phyloP scores from a whole-genome alignment of 768 basidiomycete genomes.

The Boletus tomentosulus region DNA sequence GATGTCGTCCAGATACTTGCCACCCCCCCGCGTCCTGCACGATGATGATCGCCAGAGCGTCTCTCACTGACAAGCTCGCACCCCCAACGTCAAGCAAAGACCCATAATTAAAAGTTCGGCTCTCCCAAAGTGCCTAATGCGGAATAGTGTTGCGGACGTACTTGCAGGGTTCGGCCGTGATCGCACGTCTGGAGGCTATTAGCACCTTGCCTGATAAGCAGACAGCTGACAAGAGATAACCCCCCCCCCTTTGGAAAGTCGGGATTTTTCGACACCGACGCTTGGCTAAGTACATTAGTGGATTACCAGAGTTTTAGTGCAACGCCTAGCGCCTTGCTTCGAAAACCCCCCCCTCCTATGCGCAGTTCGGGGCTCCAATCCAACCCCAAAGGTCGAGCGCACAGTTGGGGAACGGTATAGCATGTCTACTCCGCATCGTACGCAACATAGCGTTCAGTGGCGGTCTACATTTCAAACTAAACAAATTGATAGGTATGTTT shows the following conservation, averaged over 20 bases:
- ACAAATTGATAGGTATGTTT: not conserved
- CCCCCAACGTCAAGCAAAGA: not conserved
- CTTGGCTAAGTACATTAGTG: no score
- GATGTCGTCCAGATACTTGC: no score
- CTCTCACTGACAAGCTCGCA: not conserved
- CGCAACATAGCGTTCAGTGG: not conserved
- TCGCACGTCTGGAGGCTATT: not conserved
- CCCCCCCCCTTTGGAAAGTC: conserved; percentile 9
- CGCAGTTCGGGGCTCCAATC: no score
- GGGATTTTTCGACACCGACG: conserved; percentile 1
- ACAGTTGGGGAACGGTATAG: no score
- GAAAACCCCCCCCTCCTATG: no score
- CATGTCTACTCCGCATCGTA: no score
- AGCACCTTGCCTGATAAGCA: no score
- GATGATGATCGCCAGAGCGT: no score
- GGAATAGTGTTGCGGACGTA: conserved; percentile 9
- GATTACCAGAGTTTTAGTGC: no score
- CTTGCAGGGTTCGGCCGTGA: conserved; percentile 17
- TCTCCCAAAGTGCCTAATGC: conserved; percentile 13
- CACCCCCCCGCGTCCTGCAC: no score
- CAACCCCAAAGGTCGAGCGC: no score
- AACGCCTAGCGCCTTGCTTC: no score
- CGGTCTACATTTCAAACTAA: not conserved
- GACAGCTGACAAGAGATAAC: conserved; percentile 19
- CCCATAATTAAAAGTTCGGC: conserved; percentile 12